These are phyloP conservation scores for Trichocladium antarcticum DNA, from an alignment of 495 filamentous ascomycete genomes.

Conservation along the genomic window DNA sequence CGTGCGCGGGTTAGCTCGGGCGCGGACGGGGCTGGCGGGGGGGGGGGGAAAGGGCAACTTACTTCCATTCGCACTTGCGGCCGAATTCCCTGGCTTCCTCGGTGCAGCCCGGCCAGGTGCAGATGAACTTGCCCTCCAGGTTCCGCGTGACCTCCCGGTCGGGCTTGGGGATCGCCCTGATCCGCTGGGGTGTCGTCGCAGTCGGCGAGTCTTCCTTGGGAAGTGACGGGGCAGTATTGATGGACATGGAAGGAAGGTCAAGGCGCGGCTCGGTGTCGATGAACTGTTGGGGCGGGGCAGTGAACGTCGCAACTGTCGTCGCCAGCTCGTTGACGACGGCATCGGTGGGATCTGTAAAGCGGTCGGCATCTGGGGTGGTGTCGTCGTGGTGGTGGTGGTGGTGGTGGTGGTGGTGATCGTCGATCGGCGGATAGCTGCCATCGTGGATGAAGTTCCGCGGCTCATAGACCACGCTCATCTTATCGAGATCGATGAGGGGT, in stretches of 20 bases:
- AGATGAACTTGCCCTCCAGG: slow-evolving; percentile 56
- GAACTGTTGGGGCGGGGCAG: slow-evolving; percentile 11
- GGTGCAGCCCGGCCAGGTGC: slow-evolving; percentile 51
- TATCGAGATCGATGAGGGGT: slow-evolving; percentile 13
- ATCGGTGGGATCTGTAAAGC: slow-evolving; percentile 23
- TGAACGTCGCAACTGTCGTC: slow-evolving; percentile 19
- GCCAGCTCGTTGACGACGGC: slow-evolving; percentile 23
- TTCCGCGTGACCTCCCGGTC: slow-evolving; percentile 44
- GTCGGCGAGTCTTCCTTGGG: slow-evolving; percentile 21
- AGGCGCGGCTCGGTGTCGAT: slow-evolving; percentile 19
- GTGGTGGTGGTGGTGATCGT: slow-evolving; percentile 23
- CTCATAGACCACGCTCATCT: slow-evolving; percentile 37
- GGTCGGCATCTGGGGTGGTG: slow-evolving; percentile 18
- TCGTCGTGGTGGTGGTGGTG: slow-evolving; percentile 23
- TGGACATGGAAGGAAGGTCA: slow-evolving; percentile 8
- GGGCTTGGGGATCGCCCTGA: slow-evolving; percentile 41
- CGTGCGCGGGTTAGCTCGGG: slow-evolving; percentile 8
- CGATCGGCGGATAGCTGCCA: slow-evolving; percentile 26
- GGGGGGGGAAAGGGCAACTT: no score
- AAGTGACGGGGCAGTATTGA: slow-evolving; percentile 2
- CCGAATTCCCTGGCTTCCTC: slow-evolving; percentile 50
- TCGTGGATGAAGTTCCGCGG: slow-evolving; percentile 29
- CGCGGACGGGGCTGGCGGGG: no score
- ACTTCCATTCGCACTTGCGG: slow-evolving; percentile 89
- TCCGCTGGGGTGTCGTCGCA: slow-evolving; percentile 25